Evolutionary conservation across 179 eudicot species (phyloP).

Genomic region (Spergularia azorica): DNA sequence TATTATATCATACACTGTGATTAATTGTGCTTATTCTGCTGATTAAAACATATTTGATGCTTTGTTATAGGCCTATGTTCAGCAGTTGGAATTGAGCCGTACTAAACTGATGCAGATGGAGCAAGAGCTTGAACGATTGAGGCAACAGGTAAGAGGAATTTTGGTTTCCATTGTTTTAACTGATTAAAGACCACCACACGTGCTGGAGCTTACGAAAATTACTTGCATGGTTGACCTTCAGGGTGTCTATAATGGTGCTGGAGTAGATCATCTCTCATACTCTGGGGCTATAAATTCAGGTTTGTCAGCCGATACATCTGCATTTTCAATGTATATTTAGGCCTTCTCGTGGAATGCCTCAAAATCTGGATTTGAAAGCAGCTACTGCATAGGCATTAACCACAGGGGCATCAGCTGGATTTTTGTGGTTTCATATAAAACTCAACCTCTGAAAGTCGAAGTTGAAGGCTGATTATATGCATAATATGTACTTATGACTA

Average conservation of each 20-base stretch:
- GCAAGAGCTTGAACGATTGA: conserved; percentile 82
- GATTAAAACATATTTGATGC: conserved; percentile 17
- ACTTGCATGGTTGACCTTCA: conserved; percentile 38
- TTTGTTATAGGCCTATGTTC: conserved; percentile 83
- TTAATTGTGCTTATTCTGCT: background rate
- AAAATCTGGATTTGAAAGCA: too few relatives aligned
- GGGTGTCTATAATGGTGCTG: conserved; percentile 62
- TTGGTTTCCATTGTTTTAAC: background rate
- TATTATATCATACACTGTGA: background rate
- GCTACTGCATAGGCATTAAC: too few relatives aligned
- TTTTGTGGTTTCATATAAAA: too few relatives aligned
- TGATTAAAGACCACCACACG: background rate
- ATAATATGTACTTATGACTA: too few relatives aligned
- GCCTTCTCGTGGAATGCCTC: too few relatives aligned
- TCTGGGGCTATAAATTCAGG: conserved; percentile 72
- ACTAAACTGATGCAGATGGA: conserved; percentile 78
- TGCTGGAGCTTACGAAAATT: conserved; percentile 15
- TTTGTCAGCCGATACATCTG: conserved; percentile 36
- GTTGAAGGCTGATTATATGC: too few relatives aligned
- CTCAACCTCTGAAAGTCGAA: too few relatives aligned
- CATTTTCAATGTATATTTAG: background rate
- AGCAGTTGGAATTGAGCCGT: conserved; percentile 89
- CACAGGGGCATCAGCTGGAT: too few relatives aligned
- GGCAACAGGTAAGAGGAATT: conserved; percentile 62
- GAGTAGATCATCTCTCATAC: conserved; percentile 54